A percentile compares a stretch with the other conserved stretches of the same genome.
Conservation (phyloP, 768 basidiomycete species). For the Coprinopsis cinerea region DNA sequence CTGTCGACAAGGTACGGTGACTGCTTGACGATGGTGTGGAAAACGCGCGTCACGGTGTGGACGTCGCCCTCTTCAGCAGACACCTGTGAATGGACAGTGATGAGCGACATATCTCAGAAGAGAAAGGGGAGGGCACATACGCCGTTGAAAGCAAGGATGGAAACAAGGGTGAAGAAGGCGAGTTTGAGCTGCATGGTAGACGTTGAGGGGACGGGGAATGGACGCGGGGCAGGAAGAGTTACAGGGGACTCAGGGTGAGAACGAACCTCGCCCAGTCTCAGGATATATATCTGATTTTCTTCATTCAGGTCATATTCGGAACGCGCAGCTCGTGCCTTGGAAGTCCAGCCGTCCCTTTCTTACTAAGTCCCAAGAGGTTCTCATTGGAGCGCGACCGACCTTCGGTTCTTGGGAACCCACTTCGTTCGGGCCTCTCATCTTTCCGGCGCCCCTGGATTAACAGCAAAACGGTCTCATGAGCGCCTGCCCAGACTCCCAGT, state of each 20-base stretch:
- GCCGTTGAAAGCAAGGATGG: not conserved
- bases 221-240: not conserved
- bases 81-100: not conserved
- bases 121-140: not conserved
- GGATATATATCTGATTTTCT: not conserved
- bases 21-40: constrained; percentile 15
- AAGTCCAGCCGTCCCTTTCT: no score
- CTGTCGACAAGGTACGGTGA: constrained; percentile 19
- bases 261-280: no score
- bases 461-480: no score
- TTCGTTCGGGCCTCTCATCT: no score
- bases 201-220: not conserved
- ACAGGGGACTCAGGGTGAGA: no score
- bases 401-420: no score
- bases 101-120: not conserved
- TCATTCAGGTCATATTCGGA: not conserved
- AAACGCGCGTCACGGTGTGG: constrained; percentile 15
- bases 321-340: no score
- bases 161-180: not conserved
- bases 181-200: constrained; percentile 1
- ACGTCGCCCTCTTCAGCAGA: constrained; percentile 15
- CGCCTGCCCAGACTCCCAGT: no score
- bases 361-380: no score
- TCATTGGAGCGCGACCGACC: no score
- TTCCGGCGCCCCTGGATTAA: no score